Evolutionary conservation across 2,329 filamentous ascomycete genomes (phyloP).

Genomic region (Exophiala sideris): DNA sequence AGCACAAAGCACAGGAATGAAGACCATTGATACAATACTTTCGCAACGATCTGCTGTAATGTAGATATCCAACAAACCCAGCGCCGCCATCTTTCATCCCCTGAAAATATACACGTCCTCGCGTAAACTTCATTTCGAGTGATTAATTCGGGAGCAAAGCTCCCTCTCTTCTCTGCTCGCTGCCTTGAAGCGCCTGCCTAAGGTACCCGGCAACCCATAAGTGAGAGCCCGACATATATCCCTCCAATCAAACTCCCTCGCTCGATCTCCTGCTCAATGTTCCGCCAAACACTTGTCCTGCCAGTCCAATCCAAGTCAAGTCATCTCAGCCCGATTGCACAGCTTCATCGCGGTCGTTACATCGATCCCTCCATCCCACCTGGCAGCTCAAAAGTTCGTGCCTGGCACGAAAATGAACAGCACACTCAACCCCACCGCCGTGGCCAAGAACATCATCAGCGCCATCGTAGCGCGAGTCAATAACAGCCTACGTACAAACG

Average conservation of each 20-base stretch:
- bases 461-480: conserved; percentile 80
- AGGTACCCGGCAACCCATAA: too few species aligned
- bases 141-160: too few species aligned
- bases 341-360: neutral
- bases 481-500: conserved; percentile 82
- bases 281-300: neutral
- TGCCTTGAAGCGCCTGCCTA: too few species aligned
- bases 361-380: neutral
- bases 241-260: neutral
- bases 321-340: neutral
- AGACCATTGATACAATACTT: too few species aligned
- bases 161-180: too few species aligned
- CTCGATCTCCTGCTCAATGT: neutral
- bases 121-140: too few species aligned
- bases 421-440: conserved; percentile 78
- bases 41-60: too few species aligned
- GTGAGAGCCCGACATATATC: neutral
- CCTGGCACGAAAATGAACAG: conserved; percentile 95
- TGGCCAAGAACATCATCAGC: conserved; percentile 67
- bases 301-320: too few species aligned
- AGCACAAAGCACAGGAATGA: too few species aligned
- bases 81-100: too few species aligned
- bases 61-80: too few species aligned
- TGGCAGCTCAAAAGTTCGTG: conserved; percentile 43
- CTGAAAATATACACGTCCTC: too few species aligned